Percentiles rank a stretch among this genome's conserved stretches.
phyloP scores from a whole-genome alignment of 2,329 filamentous ascomycete genomes.

The Aspergillaceae sp. region DNA sequence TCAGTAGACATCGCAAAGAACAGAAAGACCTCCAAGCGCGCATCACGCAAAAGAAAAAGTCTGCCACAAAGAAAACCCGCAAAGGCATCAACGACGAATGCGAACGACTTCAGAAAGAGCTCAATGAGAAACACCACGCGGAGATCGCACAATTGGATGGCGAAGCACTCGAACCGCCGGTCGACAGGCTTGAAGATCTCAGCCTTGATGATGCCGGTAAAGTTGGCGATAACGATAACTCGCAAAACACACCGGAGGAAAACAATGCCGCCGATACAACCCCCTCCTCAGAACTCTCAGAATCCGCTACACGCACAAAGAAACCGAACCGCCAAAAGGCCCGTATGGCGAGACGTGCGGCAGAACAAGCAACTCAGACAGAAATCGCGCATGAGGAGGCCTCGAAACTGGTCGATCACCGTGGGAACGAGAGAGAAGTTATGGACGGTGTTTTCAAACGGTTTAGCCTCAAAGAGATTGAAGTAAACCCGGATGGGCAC shows the following conservation, averaged over 20 bases:
- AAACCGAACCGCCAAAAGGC: slow-evolving; percentile 91
- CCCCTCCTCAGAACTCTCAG: slow-evolving; percentile 7
- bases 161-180: slow-evolving; percentile 12
- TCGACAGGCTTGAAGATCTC: slow-evolving; percentile 25
- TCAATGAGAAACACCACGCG: slow-evolving; percentile 46
- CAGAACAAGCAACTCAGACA: slow-evolving; percentile 65
- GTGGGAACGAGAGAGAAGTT: slow-evolving; percentile 57
- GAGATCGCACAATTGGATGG: slow-evolving; percentile 43
- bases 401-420: slow-evolving; percentile 61
- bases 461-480: slow-evolving; percentile 60
- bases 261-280: neutral
- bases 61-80: slow-evolving; percentile 72
- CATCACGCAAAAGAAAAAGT: slow-evolving; percentile 93
- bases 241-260: slow-evolving; percentile 4
- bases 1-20: slow-evolving; percentile 77
- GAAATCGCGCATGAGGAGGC: slow-evolving; percentile 67
- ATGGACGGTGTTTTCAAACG: slow-evolving; percentile 61
- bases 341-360: slow-evolving; percentile 76
- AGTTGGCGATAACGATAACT: slow-evolving; percentile 6
- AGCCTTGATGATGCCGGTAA: slow-evolving; percentile 20
- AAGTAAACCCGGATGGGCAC: slow-evolving; percentile 84
- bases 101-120: slow-evolving; percentile 47
- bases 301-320: slow-evolving; percentile 36
- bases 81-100: slow-evolving; percentile 63
- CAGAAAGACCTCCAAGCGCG: slow-evolving; percentile 74